Conservation (phyloP, 768 basidiomycete genomes). For the Lactifluus piperatus region DNA sequence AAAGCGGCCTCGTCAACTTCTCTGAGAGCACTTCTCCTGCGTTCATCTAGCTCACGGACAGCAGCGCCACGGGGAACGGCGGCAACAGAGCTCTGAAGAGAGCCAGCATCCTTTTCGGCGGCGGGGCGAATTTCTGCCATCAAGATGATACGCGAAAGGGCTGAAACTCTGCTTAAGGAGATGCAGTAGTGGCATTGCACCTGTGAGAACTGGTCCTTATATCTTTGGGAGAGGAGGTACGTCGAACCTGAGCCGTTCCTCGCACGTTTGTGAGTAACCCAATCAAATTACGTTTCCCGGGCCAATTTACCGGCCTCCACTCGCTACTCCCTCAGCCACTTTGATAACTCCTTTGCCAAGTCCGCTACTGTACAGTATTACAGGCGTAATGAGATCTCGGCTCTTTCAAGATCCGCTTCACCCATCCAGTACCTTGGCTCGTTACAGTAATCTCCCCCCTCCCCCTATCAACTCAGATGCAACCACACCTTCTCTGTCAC, state of each 20-base stretch:
- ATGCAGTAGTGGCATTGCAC: too few relatives aligned
- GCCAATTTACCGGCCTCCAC: neutral
- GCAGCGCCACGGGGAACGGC: neutral
- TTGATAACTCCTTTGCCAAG: too few relatives aligned
- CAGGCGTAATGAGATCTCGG: neutral
- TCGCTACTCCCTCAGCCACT: too few relatives aligned
- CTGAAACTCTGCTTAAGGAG: too few relatives aligned
- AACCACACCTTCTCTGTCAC: too few relatives aligned
- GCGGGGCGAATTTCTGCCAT: constrained; percentile 2
- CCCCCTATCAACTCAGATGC: neutral
- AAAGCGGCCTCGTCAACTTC: constrained; percentile 86
- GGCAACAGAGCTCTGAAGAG: neutral
- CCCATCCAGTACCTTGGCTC: too few relatives aligned
- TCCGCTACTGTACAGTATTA: too few relatives aligned
- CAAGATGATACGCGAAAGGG: neutral
- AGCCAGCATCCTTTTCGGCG: constrained; percentile 13
- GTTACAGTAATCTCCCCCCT: neutral
- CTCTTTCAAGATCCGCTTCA: neutral
- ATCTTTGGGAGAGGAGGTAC: neutral
- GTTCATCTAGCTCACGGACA: constrained; percentile 44
- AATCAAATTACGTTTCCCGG: neutral
- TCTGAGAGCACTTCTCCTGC: constrained; percentile 69
- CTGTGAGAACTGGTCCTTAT: constrained; percentile 2
- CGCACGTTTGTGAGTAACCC: constrained; percentile 16
- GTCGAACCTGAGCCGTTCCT: neutral